Conservation (phyloP, 768 basidiomycete species). For the Boletus tylopilopsis region DNA sequence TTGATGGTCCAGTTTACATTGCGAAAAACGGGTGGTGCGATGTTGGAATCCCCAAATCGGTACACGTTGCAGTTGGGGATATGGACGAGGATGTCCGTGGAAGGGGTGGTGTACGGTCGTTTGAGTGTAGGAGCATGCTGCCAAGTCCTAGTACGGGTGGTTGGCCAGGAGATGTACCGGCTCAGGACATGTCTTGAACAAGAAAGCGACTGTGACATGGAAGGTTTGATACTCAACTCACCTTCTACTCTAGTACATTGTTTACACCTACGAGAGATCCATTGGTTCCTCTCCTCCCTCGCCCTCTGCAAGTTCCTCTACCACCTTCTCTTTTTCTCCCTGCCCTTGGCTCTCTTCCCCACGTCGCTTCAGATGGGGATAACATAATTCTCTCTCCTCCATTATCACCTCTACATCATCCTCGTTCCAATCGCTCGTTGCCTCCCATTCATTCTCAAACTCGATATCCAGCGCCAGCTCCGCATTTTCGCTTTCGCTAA, state of each 20-base stretch:
- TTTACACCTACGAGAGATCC: slow-evolving; percentile 1
- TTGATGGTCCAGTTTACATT: slow-evolving; percentile 57
- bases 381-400: slow-evolving; percentile 72
- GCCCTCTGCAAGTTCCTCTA: not conserved
- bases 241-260: too few relatives aligned
- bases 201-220: slow-evolving; percentile 6
- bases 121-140: not conserved
- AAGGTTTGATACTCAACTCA: too few relatives aligned
- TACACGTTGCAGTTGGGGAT: slow-evolving; percentile 52
- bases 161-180: slow-evolving; percentile 1
- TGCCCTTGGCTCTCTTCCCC: not conserved
- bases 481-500: slow-evolving; percentile 41
- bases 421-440: slow-evolving; percentile 88
- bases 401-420: slow-evolving; percentile 74
- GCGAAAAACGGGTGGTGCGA: slow-evolving; percentile 45
- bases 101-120: slow-evolving; percentile 5
- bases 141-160: not conserved
- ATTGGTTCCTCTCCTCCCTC: not conserved
- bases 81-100: slow-evolving; percentile 27
- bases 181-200: not conserved
- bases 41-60: slow-evolving; percentile 55
- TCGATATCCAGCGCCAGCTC: slow-evolving; percentile 73
- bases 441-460: slow-evolving; percentile 89
- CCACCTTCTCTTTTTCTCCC: not conserved
- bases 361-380: slow-evolving; percentile 36